Evolutionary conservation across 331 rosid species (phyloP).

Genomic region (Quercus lobata): DNA sequence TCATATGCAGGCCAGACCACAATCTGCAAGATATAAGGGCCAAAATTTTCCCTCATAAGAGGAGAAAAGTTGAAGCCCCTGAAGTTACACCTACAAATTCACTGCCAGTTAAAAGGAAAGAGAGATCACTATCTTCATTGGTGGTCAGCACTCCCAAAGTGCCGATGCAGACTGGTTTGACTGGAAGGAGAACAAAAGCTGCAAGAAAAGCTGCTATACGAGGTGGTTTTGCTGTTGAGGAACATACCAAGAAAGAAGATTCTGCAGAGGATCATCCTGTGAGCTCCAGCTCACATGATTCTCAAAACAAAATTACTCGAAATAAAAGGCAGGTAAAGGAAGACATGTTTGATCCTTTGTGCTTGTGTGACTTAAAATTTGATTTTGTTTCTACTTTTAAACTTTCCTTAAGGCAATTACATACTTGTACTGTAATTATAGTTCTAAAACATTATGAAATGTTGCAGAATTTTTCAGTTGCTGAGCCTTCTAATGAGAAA

Average conservation of each 20-base stretch:
- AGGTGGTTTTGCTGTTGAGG: conserved; percentile 54
- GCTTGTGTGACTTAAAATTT: neutral
- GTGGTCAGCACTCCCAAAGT: conserved; percentile 92
- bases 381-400: neutral
- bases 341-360: conserved; percentile 10
- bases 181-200: conserved; percentile 87
- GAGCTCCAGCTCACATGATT: conserved; percentile 51
- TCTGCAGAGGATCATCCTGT: conserved; percentile 51
- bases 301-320: conserved; percentile 34
- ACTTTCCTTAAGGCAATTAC: neutral
- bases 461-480: conserved; percentile 52
- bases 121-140: conserved; percentile 91
- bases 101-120: conserved; percentile 88
- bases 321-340: conserved; percentile 44
- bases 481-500: conserved; percentile 59
- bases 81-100: conserved; percentile 58
- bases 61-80: conserved; percentile 57
- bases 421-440: conserved; percentile 7
- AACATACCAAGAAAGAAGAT: conserved; percentile 56
- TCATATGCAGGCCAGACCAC: conserved; percentile 89
- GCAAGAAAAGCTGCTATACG: conserved; percentile 76
- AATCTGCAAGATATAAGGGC: conserved; percentile 94
- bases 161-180: conserved; percentile 63
- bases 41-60: conserved; percentile 72
- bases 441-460: neutral